phyloP scores from a whole-genome alignment of 1,284 basidiomycete genomes.

The Cryptococcus jaspeensis region DNA sequence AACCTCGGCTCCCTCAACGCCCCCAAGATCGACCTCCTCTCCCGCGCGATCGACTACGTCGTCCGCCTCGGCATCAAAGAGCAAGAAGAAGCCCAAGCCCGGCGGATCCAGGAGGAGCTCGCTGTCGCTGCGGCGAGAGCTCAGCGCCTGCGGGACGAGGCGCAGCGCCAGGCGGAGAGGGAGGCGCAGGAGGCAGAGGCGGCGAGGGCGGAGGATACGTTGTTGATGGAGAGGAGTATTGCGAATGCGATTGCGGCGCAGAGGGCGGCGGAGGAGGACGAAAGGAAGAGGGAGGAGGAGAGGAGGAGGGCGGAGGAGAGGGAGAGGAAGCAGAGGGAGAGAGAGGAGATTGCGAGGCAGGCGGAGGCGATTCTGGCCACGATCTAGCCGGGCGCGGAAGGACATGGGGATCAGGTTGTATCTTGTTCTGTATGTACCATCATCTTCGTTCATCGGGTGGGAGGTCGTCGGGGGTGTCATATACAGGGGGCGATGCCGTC shows the following conservation, averaged over 20 bases:
- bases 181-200: conserved; percentile 30
- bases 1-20: conserved; percentile 48
- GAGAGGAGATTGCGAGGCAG: conserved; percentile 41
- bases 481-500: too few species aligned
- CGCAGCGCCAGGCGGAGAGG: conserved; percentile 30
- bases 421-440: neutral
- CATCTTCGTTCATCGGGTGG: too few species aligned
- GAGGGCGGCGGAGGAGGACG: conserved; percentile 38
- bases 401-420: neutral
- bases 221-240: conserved; percentile 44
- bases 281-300: conserved; percentile 35
- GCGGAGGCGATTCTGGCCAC: conserved; percentile 45
- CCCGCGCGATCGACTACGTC: conserved; percentile 43
- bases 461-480: too few species aligned
- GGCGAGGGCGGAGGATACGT: conserved; percentile 40
- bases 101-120: conserved; percentile 39
- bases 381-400: conserved; percentile 26
- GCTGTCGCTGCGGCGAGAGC: conserved; percentile 43
- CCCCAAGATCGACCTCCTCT: conserved; percentile 44
- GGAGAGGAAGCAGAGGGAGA: conserved; percentile 36
- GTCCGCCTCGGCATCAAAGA: conserved; percentile 43
- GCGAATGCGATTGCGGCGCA: conserved; percentile 44
- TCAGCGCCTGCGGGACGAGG: conserved; percentile 40
- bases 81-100: conserved; percentile 39
- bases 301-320: conserved; percentile 36